phyloP scores from a whole-genome alignment of 2,329 filamentous ascomycete genomes.

The Domatiomyces catenatus region DNA sequence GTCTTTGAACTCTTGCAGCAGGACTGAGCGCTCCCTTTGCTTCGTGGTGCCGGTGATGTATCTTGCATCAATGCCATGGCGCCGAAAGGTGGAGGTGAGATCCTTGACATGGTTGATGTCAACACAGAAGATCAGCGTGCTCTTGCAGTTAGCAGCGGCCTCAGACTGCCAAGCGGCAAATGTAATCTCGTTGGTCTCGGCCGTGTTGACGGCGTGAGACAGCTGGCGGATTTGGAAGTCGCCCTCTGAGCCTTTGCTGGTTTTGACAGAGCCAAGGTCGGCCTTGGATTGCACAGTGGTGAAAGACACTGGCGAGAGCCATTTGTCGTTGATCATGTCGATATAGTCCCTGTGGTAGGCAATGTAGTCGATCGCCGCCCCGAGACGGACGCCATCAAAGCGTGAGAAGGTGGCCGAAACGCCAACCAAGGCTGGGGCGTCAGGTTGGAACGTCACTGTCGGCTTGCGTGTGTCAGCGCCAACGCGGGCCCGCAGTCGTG shows the following conservation, averaged over 20 bases:
- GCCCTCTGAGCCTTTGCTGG: slow-evolving; percentile 39
- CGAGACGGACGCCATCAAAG: slow-evolving; percentile 67
- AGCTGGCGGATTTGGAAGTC: slow-evolving; percentile 72
- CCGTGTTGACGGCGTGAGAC: slow-evolving; percentile 68
- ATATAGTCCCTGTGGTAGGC: slow-evolving; percentile 82
- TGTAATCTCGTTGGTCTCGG: slow-evolving; percentile 64
- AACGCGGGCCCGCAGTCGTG: background rate
- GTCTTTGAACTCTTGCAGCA: slow-evolving; percentile 59
- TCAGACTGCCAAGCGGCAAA: slow-evolving; percentile 75
- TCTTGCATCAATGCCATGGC: slow-evolving; percentile 63
- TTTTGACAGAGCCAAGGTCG: slow-evolving; percentile 58
- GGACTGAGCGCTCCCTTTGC: slow-evolving; percentile 49
- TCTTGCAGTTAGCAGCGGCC: slow-evolving; percentile 42
- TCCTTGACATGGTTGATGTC: slow-evolving; percentile 67
- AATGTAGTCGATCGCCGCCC: slow-evolving; percentile 79
- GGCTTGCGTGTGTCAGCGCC: background rate
- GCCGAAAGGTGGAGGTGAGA: slow-evolving; percentile 61
- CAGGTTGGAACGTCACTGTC: background rate
- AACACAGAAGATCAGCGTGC: slow-evolving; percentile 87
- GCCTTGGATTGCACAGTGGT: slow-evolving; percentile 77
- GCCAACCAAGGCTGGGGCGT: slow-evolving; percentile 58
- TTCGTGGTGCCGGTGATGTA: slow-evolving; percentile 76
- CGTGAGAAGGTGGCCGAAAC: slow-evolving; percentile 73
- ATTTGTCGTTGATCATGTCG: slow-evolving; percentile 75
- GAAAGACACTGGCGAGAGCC: slow-evolving; percentile 83